Percentiles rank a stretch among this genome's conserved stretches.
phyloP scores from a whole-genome alignment of 768 basidiomycete species.

The Phanerodontia chrysosporium region DNA sequence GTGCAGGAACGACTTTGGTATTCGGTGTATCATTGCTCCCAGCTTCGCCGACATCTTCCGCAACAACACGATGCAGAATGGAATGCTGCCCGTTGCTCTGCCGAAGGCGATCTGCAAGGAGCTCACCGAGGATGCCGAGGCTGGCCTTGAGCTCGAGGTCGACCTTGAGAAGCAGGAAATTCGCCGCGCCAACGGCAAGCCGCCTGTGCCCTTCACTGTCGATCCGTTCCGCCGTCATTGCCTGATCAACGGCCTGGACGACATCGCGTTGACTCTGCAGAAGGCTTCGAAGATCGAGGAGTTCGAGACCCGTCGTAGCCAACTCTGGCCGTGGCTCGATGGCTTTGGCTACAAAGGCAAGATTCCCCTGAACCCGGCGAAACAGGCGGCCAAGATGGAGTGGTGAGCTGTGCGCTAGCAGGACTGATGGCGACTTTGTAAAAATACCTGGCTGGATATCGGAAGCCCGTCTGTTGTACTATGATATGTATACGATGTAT shows the following conservation, averaged over 20 bases:
- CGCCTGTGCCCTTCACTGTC: conserved; percentile 69
- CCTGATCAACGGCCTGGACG: conserved; percentile 92
- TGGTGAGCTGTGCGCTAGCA: conserved; percentile 46
- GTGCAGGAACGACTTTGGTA: conserved; percentile 55
- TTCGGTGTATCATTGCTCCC: conserved; percentile 55
- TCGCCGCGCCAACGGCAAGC: conserved; percentile 60
- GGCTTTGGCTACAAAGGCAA: conserved; percentile 88
- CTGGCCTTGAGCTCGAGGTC: conserved; percentile 49
- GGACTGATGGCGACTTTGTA: conserved; percentile 1
- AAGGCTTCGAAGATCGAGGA: conserved; percentile 62
- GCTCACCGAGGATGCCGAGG: conserved; percentile 48
- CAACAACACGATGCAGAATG: conserved; percentile 64
- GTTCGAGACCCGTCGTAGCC: conserved; percentile 78
- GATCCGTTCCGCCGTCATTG: conserved; percentile 94
- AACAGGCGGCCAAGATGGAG: conserved; percentile 53
- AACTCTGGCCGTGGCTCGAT: conserved; percentile 93
- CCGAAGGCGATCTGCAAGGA: conserved; percentile 43
- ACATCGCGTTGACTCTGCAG: conserved; percentile 92
- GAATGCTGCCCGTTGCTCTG: conserved; percentile 53
- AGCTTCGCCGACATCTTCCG: conserved; percentile 63
- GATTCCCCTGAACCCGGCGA: conserved; percentile 50
- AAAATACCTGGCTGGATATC: background rate
- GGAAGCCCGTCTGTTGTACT: background rate
- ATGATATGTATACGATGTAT: background rate
- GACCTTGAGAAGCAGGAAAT: conserved; percentile 59